Percentiles rank a stretch among this genome's conserved stretches.
Evolutionary conservation across 805 yeast genomes (phyloP).

Genomic region (Hanseniaspora occidentalis): DNA sequence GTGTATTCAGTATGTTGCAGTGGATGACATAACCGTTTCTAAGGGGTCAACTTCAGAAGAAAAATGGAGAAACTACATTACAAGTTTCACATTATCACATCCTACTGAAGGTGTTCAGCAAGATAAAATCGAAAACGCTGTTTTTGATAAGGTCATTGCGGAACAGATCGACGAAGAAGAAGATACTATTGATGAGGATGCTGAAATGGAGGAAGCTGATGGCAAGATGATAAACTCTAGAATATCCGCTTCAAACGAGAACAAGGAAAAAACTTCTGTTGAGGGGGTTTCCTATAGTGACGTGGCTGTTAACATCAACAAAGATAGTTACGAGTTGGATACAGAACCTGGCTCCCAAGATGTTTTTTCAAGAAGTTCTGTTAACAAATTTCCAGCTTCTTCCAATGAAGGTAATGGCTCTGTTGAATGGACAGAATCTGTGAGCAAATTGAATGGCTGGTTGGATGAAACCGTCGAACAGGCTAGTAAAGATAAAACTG

Average conservation of each 20-base stretch:
- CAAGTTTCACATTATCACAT: constrained; percentile 85
- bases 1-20: constrained; percentile 69
- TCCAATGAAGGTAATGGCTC: background rate
- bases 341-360: constrained; percentile 75
- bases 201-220: no score
- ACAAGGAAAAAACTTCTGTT: constrained; percentile 15
- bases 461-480: background rate
- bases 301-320: constrained; percentile 65
- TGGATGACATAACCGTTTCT: constrained; percentile 78
- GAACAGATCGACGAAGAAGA: constrained; percentile 40
- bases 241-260: constrained; percentile 20
- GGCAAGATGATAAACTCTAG: no score
- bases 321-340: constrained; percentile 65
- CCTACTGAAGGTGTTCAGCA: constrained; percentile 94
- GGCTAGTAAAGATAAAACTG: background rate
- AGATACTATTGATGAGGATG: no score
- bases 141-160: constrained; percentile 48
- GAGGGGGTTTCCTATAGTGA: constrained; percentile 59
- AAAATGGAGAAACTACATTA: constrained; percentile 84
- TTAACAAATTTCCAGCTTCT: constrained; percentile 27
- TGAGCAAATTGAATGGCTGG: background rate
- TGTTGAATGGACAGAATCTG: background rate
- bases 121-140: constrained; percentile 65
- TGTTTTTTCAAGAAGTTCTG: constrained; percentile 53
- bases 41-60: constrained; percentile 61